phyloP scores from a whole-genome alignment of 306 rosid species.

The Neltuma alba region DNA sequence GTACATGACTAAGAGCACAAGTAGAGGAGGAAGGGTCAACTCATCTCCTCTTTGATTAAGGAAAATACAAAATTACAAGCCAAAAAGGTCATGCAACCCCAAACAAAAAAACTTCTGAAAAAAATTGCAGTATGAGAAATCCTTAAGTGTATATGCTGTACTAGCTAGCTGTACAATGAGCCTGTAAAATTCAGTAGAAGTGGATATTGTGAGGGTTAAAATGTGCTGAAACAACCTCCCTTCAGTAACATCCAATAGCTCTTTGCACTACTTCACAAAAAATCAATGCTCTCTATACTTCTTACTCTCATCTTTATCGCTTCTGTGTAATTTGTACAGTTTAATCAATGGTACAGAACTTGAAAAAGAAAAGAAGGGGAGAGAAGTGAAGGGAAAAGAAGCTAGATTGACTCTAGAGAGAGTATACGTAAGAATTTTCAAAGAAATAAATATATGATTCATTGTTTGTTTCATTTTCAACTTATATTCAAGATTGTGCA shows the following conservation, averaged over 20 bases:
- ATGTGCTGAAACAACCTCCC: background rate
- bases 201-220: background rate
- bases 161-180: background rate
- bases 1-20: too few species aligned
- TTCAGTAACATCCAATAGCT: background rate
- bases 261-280: background rate
- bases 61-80: background rate
- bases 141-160: background rate
- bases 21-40: background rate
- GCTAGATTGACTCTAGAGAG: background rate
- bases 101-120: background rate
- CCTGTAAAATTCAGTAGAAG: background rate
- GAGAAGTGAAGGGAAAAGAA: background rate
- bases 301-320: background rate
- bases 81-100: background rate
- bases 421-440: background rate
- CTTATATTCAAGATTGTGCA: conserved; percentile 32
- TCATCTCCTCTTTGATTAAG: background rate
- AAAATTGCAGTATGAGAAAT: background rate
- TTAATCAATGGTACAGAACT: background rate
- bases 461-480: conserved; percentile 9
- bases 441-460: background rate
- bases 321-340: background rate
- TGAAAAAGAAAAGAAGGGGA: background rate
- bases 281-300: background rate